Conservation (phyloP, 2,329 filamentous ascomycete species). For the Alternaria novae-zelandiae region DNA sequence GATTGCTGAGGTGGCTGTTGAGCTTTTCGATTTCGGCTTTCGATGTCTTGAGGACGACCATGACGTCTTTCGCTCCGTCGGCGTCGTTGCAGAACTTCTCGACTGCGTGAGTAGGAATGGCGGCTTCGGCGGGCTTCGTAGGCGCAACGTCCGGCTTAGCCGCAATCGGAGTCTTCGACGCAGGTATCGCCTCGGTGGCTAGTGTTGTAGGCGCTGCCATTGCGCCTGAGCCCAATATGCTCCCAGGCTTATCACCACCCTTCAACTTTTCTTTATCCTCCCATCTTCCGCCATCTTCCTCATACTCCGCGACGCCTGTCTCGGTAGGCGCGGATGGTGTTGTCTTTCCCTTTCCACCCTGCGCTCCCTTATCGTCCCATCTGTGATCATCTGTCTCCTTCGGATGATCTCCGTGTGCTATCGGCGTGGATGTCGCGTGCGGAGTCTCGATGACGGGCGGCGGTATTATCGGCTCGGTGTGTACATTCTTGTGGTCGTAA, state of each 20-base stretch:
- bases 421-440: conserved; percentile 8
- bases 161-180: conserved; percentile 2
- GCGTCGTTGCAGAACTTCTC: conserved; percentile 33
- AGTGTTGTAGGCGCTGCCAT: conserved; percentile 16
- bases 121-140: background rate
- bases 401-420: conserved; percentile 10
- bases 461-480: conserved; percentile 27
- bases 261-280: conserved; percentile 18
- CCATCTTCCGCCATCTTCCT: conserved; percentile 30
- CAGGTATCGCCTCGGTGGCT: conserved; percentile 2
- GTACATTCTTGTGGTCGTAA: conserved; percentile 28
- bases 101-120: conserved; percentile 2
- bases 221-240: background rate
- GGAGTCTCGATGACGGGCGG: conserved; percentile 19
- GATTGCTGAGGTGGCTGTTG: conserved; percentile 61
- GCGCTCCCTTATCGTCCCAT: conserved; percentile 20
- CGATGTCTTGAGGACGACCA: conserved; percentile 65
- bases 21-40: conserved; percentile 65
- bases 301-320: conserved; percentile 18
- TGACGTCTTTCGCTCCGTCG: conserved; percentile 55
- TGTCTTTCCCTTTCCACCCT: background rate
- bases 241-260: background rate
- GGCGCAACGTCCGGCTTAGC: background rate
- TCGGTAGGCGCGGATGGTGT: conserved; percentile 1
- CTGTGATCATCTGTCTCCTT: conserved; percentile 16